phyloP scores from a whole-genome alignment of 306 rosid species.

The Quercus rubra region DNA sequence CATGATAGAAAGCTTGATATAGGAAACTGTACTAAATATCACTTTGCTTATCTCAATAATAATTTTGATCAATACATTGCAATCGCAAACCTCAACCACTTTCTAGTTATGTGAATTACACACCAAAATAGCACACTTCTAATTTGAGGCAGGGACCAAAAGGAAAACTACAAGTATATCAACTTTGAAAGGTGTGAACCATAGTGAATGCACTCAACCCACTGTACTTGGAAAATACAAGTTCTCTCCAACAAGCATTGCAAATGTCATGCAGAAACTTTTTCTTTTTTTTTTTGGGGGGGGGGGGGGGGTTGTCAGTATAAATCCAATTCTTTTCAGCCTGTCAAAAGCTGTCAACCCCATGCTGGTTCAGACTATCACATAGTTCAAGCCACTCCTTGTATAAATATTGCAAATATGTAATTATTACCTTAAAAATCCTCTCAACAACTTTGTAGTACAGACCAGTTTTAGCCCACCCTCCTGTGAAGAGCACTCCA shows the following conservation, averaged over 20 bases:
- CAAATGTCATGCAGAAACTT: neutral
- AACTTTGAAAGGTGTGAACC: neutral
- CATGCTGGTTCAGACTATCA: neutral
- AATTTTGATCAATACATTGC: neutral
- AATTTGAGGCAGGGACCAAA: neutral
- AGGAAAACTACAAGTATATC: neutral
- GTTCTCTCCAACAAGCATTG: neutral
- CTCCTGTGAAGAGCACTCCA: slow-evolving; percentile 94
- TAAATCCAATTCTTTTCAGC: neutral
- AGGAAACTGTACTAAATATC: neutral
- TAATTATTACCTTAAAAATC: slow-evolving; percentile 58
- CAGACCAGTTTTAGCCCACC: slow-evolving; percentile 66
- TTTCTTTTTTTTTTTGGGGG: neutral
- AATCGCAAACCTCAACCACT: neutral
- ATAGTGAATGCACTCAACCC: neutral
- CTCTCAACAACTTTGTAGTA: slow-evolving; percentile 51
- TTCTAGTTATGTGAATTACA: neutral
- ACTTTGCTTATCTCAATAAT: neutral
- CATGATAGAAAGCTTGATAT: neutral
- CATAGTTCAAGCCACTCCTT: neutral
- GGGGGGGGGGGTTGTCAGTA: too few species aligned
- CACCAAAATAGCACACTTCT: neutral
- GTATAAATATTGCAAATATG: neutral
- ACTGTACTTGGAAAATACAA: neutral
- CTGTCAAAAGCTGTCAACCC: neutral